phyloP scores from a whole-genome alignment of 768 basidiomycete genomes.

The Macrolepiota albuminosa region DNA sequence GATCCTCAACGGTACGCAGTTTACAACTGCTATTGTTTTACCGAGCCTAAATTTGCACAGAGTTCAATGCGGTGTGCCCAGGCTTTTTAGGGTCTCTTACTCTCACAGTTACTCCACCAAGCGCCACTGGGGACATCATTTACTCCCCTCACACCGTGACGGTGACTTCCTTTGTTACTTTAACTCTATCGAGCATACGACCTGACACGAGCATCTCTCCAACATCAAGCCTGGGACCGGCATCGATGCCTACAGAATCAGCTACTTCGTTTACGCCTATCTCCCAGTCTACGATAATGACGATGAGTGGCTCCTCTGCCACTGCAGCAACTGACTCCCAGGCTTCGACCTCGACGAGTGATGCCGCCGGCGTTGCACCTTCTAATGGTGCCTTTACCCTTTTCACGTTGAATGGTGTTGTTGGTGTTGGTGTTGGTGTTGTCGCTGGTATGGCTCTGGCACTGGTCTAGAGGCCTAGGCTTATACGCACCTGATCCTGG shows the following conservation, averaged over 20 bases:
- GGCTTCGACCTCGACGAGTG: too few relatives aligned
- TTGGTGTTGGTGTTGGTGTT: neutral
- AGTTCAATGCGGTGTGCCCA: neutral
- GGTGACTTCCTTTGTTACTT: too few relatives aligned
- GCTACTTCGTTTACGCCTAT: neutral
- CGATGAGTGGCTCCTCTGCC: neutral
- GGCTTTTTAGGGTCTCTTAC: neutral
- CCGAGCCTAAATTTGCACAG: neutral
- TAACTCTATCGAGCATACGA: neutral
- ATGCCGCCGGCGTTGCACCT: neutral
- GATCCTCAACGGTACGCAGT: slow-evolving; percentile 21
- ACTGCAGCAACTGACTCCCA: neutral
- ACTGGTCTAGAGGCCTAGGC: neutral
- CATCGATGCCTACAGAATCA: neutral
- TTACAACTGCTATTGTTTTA: neutral
- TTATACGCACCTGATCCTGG: neutral
- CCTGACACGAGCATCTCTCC: neutral
- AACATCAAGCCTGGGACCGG: neutral
- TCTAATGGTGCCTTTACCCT: neutral
- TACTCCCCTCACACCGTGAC: neutral
- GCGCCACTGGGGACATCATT: neutral
- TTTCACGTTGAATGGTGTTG: neutral
- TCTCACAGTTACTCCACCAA: neutral
- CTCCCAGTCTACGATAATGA: neutral
- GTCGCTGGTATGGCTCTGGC: neutral